Evolutionary conservation across 2,329 filamentous ascomycete genomes (phyloP).

Genomic region (Colletotrichum sp.): DNA sequence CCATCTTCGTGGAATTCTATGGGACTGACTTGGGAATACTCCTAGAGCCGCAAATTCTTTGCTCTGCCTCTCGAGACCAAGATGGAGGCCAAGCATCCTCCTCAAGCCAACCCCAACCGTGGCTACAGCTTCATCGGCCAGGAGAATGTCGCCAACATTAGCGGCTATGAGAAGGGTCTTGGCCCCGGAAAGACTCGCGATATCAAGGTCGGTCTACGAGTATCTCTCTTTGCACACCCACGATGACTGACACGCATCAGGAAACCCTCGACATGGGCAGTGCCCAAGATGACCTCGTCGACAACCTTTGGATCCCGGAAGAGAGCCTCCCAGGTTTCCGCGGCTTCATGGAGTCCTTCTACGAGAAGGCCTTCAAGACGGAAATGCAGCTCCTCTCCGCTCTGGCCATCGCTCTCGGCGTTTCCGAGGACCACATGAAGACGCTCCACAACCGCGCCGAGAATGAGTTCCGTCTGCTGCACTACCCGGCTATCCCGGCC

Average conservation of each 20-base stretch:
- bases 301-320: conserved; percentile 45
- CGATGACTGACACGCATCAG: background rate
- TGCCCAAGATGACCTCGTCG: background rate
- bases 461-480: conserved; percentile 22
- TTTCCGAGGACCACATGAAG: conserved; percentile 25
- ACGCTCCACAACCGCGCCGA: conserved; percentile 10
- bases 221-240: background rate
- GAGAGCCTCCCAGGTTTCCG: conserved; percentile 41
- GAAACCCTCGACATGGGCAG: conserved; percentile 5
- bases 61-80: conserved; percentile 29
- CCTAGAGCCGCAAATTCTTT: conserved; percentile 11
- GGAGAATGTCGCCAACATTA: conserved; percentile 30
- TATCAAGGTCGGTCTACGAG: background rate
- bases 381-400: conserved; percentile 32
- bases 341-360: conserved; percentile 31
- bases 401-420: conserved; percentile 35
- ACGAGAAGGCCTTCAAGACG: conserved; percentile 31
- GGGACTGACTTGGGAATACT: background rate
- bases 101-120: conserved; percentile 31
- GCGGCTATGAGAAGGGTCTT: conserved; percentile 23
- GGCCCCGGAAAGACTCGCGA: background rate
- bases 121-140: conserved; percentile 34
- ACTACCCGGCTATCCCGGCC: conserved; percentile 33
- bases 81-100: conserved; percentile 31
- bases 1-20: rapidly evolving